Base-by-base conservation (phyloP, 2,329 filamentous ascomycete species). In the Trichophyton schoenleinii region DNA sequence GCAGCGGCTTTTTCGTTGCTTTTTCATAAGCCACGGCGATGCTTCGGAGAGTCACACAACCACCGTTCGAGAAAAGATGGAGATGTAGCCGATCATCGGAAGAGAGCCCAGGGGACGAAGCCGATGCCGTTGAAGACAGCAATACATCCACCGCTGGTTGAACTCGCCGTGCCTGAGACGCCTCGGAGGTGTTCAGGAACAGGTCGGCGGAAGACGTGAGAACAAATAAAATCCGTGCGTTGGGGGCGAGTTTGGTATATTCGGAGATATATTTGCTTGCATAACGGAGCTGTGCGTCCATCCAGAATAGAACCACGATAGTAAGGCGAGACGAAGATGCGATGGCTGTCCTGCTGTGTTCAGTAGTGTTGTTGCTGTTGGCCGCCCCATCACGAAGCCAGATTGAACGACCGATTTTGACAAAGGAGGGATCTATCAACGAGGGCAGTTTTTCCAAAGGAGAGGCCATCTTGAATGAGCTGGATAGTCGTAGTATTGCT, bases 41-140 rank as follows among this genome's bases (percentile, higher is more conserved):
- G 28, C 73, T 67, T 3, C 68, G 69, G 2, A 72, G 69, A 4
- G 74, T 74, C 58, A 73, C 71, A 20, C 74, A 68, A 15, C 79
- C 79, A 28, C 78, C 79, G 62, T 81, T 80, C 22, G 78, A 80
- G 69, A 81, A 81, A 61, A 76, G 69, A 67, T 81, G 78, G 7
- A 80, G 64, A 34, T 77, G 71, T 8, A 72, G 67, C 25, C 28
- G 49, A 13, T 53, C 49, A n/a, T 53, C 22, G 4, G 72, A 66
- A 69, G 60, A 13, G 49, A 48, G n/a, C 5, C 49, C 49, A 20
- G 25, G 15, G 28, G 62, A 28, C 3, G 52, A 20, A 6, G 55
- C 5, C n/a, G 55, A 25, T 13, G 67, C 63, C 63, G 62, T 61
- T 49, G 63, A 64, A 52, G 59, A 69, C 34, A 63, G 61, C 55